Evolutionary conservation across 305 asterid species (phyloP).

Genomic region (Galium porrigens): DNA sequence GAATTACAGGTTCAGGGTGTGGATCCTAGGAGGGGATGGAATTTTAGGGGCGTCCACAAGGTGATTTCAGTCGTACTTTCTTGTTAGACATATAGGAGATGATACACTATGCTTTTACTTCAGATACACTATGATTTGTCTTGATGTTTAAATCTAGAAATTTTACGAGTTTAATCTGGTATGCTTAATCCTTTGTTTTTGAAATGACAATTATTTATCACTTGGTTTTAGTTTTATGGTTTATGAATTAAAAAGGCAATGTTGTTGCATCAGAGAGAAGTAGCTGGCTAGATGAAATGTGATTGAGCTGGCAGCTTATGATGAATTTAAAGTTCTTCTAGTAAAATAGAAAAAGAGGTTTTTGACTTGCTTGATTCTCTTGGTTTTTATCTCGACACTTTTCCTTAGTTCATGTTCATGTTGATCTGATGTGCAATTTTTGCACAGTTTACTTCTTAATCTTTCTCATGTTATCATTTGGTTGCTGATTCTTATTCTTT

Average conservation of each 20-base stretch:
- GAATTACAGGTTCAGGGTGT: constrained; percentile 62
- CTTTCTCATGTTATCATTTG: neutral
- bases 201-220: neutral
- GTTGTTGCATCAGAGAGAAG: neutral
- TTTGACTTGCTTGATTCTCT: neutral
- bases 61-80: constrained; percentile 18
- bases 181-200: neutral
- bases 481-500: neutral
- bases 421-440: neutral
- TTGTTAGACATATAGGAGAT: neutral
- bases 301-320: neutral
- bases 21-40: constrained; percentile 86
- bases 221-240: neutral
- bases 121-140: neutral
- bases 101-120: neutral
- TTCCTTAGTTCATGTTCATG: neutral
- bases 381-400: neutral
- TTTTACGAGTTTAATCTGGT: neutral
- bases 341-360: neutral
- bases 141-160: neutral
- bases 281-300: neutral
- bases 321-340: neutral
- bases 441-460: neutral
- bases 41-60: constrained; percentile 84
- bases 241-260: neutral